phyloP scores from a whole-genome alignment of 2,329 filamentous ascomycete genomes.

The Ophiostoma novo-ulmi region DNA sequence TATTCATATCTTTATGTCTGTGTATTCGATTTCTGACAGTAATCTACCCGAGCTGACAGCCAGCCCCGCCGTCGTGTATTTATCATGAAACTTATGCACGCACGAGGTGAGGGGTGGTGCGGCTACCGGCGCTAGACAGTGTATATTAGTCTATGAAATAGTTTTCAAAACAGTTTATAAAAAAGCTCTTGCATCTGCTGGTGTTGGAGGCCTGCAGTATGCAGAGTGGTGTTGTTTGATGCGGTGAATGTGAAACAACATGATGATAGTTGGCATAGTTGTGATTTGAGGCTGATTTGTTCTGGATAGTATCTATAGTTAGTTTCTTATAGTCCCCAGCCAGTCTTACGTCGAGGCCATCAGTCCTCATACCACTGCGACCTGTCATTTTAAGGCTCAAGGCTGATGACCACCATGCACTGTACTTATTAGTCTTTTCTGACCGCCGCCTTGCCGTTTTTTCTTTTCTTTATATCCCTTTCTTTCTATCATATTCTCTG shows the following conservation, averaged over 20 bases:
- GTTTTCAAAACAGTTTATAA: background rate
- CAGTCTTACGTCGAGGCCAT: no score
- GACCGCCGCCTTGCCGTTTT: background rate
- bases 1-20: background rate
- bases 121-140: background rate
- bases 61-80: background rate
- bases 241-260: slow-evolving; percentile 10
- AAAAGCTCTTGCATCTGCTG: background rate
- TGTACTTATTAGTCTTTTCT: background rate
- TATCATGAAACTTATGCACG: background rate
- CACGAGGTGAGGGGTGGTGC: background rate
- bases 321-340: background rate
- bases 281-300: background rate
- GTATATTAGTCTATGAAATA: background rate
- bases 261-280: background rate
- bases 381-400: background rate
- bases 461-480: background rate
- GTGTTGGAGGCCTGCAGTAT: background rate
- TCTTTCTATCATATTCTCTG: background rate
- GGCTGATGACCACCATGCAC: slow-evolving; percentile 1
- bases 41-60: background rate
- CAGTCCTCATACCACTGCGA: background rate
- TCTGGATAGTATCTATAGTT: background rate
- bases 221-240: background rate
- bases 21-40: background rate